A percentile compares a stretch with the other conserved stretches of the same genome.
These are phyloP conservation scores for Lecanicillium sp. DNA, from an alignment of 2,329 filamentous ascomycete genomes.

Conservation along the genomic window DNA sequence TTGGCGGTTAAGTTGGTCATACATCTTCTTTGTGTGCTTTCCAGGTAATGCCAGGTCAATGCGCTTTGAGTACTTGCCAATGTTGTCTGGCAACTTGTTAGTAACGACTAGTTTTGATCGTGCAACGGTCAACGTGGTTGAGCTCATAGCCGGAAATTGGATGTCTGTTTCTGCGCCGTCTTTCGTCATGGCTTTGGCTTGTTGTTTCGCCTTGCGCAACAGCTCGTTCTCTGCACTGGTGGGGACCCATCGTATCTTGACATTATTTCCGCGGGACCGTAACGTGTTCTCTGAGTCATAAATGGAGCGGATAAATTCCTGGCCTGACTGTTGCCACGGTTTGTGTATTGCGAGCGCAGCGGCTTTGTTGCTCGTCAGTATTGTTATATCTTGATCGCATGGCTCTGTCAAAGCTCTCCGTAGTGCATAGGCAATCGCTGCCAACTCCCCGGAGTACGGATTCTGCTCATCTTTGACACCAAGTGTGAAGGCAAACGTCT, in stretches of 20 bases:
- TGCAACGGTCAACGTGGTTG: not conserved
- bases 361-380: conserved; percentile 13
- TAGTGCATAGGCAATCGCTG: conserved; percentile 9
- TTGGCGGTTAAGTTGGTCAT: conserved; percentile 3
- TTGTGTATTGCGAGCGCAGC: conserved; percentile 11
- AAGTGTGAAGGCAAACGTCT: conserved; percentile 6
- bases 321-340: conserved; percentile 12
- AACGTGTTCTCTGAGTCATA: too few relatives aligned
- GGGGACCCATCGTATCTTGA: too few relatives aligned
- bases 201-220: not conserved
- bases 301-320: conserved; percentile 13
- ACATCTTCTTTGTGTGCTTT: conserved; percentile 6
- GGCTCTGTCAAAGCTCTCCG: conserved; percentile 9
- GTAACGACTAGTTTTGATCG: not conserved
- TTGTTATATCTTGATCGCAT: conserved; percentile 5
- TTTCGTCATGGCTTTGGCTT: not conserved
- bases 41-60: conserved; percentile 8
- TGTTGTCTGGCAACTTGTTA: conserved; percentile 2
- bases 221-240: too few relatives aligned
- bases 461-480: conserved; percentile 12
- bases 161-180: not conserved
- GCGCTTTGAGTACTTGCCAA: conserved; percentile 9
- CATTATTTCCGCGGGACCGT: too few relatives aligned
- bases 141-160: not conserved
- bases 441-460: conserved; percentile 11